phyloP scores from a whole-genome alignment of 2,329 filamentous ascomycete species.

The Aschersonia sp. region DNA sequence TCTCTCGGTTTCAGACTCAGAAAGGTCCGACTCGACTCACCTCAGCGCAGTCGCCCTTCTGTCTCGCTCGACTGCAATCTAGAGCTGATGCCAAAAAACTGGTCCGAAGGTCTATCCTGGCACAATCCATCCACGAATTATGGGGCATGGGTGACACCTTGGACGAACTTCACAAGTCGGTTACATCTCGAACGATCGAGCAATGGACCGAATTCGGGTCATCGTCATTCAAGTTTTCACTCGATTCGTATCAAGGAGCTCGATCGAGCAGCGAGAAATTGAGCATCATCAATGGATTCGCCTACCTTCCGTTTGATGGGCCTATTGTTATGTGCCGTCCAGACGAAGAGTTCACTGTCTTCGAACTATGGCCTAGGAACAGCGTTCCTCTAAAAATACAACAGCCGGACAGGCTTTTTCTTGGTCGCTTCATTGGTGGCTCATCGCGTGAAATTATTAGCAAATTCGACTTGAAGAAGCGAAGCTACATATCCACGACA shows the following conservation, averaged over 20 bases:
- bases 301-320: constrained; percentile 64
- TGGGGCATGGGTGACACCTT: constrained; percentile 66
- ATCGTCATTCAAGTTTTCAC: constrained; percentile 64
- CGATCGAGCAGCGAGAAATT: constrained; percentile 48
- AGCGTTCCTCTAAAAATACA: constrained; percentile 29
- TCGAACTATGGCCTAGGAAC: constrained; percentile 62
- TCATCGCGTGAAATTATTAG: constrained; percentile 53
- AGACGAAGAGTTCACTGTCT: constrained; percentile 61
- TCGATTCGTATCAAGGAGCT: constrained; percentile 72
- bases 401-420: constrained; percentile 46
- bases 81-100: constrained; percentile 49
- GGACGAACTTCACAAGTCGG: constrained; percentile 49
- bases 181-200: constrained; percentile 41
- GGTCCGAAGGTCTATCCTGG: constrained; percentile 63
- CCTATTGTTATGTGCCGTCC: constrained; percentile 62
- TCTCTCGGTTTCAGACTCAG: not conserved
- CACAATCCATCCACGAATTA: constrained; percentile 73
- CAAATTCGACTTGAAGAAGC: constrained; percentile 81
- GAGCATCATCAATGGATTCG: constrained; percentile 70
- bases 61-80: constrained; percentile 56
- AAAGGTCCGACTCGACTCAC: constrained; percentile 5
- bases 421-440: constrained; percentile 56
- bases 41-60: constrained; percentile 62
- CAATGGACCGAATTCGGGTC: constrained; percentile 53
- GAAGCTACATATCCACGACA: constrained; percentile 86